A percentile compares a stretch with the other conserved stretches of the same genome.
These are phyloP conservation scores for Hymenoscyphus fraxineus DNA, from an alignment of 2,329 filamentous ascomycete genomes.

Conservation along the genomic window DNA sequence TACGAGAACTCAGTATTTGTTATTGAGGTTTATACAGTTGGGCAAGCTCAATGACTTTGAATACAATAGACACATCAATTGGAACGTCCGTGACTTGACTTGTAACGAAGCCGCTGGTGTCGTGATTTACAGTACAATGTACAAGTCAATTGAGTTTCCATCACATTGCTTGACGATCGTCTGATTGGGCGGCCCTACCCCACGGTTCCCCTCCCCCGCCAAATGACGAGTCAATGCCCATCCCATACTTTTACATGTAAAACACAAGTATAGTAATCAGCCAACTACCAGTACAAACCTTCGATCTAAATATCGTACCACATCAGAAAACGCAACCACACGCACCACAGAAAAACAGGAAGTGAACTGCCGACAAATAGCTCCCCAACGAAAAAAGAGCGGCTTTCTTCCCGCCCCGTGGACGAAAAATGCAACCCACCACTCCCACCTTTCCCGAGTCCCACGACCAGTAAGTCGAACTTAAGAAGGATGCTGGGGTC, in stretches of 20 bases:
- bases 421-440: neutral
- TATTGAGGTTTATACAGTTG: too few relatives aligned
- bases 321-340: neutral
- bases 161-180: neutral
- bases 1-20: too few relatives aligned
- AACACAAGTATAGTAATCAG: neutral
- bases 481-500: too few relatives aligned
- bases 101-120: too few relatives aligned
- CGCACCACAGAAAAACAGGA: neutral
- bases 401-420: neutral
- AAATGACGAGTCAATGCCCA: neutral
- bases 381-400: neutral
- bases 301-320: neutral
- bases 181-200: neutral
- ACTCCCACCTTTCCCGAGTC: constrained; percentile 1
- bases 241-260: neutral
- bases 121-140: neutral
- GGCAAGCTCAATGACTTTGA: too few relatives aligned
- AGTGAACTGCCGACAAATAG: neutral
- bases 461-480: too few relatives aligned
- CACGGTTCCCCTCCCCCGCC: constrained; percentile 3
- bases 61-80: too few relatives aligned
- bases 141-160: neutral
- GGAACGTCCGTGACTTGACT: too few relatives aligned
- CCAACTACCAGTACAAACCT: neutral